phyloP scores from a whole-genome alignment of 305 asterid species.

The Fraxinus angustifolia region DNA sequence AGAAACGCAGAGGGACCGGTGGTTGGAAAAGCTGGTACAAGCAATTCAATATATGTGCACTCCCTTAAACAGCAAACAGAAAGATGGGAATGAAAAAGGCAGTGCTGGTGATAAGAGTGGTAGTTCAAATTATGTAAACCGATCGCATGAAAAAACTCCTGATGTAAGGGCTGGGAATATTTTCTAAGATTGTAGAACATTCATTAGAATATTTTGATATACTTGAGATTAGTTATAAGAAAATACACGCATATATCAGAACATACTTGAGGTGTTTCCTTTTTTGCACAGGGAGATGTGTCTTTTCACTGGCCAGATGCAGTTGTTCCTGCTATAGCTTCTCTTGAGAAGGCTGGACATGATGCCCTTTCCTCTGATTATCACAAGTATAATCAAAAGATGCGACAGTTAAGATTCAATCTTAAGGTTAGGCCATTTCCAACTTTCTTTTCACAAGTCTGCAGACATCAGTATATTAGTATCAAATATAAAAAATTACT shows the following conservation, averaged over 20 bases:
- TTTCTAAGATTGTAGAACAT: neutral
- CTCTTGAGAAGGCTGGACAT: slow-evolving; percentile 73
- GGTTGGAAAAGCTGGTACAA: slow-evolving; percentile 77
- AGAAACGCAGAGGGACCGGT: slow-evolving; percentile 66
- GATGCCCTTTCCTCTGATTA: slow-evolving; percentile 56
- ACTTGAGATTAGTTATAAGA: neutral
- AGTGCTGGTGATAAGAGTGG: slow-evolving; percentile 23
- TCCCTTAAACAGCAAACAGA: slow-evolving; percentile 33
- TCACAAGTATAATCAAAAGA: slow-evolving; percentile 79
- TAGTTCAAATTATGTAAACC: slow-evolving; percentile 26
- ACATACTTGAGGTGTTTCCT: neutral
- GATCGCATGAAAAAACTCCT: slow-evolving; percentile 34
- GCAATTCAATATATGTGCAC: slow-evolving; percentile 50
- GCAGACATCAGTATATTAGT: neutral
- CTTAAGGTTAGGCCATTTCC: slow-evolving; percentile 50
- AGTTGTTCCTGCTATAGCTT: slow-evolving; percentile 55
- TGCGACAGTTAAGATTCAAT: slow-evolving; percentile 67
- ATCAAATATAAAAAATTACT: neutral
- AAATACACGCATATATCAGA: neutral
- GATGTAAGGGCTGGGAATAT: slow-evolving; percentile 21
- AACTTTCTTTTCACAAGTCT: slow-evolving; percentile 13
- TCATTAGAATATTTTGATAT: neutral
- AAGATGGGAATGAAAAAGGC: slow-evolving; percentile 37
- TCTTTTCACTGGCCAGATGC: slow-evolving; percentile 67
- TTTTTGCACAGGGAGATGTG: slow-evolving; percentile 36